Percentiles rank a stretch among this genome's conserved stretches.
Conservation (phyloP, 768 basidiomycete genomes). For the Lactifluus subvellereus region DNA sequence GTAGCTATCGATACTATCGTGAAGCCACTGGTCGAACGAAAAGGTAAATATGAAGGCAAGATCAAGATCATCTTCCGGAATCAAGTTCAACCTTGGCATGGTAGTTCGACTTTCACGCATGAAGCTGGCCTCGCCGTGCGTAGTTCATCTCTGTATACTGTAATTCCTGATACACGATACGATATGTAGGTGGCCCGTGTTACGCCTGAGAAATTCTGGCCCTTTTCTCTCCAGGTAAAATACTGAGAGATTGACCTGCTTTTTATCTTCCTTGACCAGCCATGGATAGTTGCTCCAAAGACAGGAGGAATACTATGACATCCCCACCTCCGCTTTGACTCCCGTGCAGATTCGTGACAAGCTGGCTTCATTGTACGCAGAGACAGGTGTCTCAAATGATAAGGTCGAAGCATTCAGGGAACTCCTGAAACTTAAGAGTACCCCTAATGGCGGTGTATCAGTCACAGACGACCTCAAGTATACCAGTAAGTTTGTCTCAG, state of each 20-base stretch:
- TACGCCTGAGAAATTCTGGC: constrained; percentile 76
- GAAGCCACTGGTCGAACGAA: constrained; percentile 49
- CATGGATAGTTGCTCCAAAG: constrained; percentile 61
- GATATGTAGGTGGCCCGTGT: constrained; percentile 52
- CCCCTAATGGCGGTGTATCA: constrained; percentile 73
- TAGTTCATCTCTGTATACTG: not conserved
- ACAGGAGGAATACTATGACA: constrained; percentile 78
- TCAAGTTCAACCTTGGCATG: constrained; percentile 80
- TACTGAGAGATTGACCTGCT: not conserved
- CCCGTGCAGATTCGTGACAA: constrained; percentile 69
- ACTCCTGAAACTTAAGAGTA: constrained; percentile 53
- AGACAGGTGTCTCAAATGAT: constrained; percentile 44
- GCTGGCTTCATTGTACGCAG: constrained; percentile 51
- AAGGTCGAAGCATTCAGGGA: constrained; percentile 53
- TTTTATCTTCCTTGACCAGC: not conserved
- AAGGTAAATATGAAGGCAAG: constrained; percentile 63
- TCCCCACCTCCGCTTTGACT: constrained; percentile 59
- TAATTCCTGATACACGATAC: not conserved
- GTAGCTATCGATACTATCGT: constrained; percentile 54
- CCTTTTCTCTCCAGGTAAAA: constrained; percentile 58
- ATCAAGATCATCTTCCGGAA: constrained; percentile 67
- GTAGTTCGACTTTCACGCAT: constrained; percentile 64
- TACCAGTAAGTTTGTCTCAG: constrained; percentile 49
- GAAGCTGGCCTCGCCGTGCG: constrained; percentile 79
- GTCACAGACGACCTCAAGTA: constrained; percentile 88